These are phyloP conservation scores for Hyaloscypha bicolor DNA, from an alignment of 495 filamentous ascomycete species.

Conservation along the genomic window DNA sequence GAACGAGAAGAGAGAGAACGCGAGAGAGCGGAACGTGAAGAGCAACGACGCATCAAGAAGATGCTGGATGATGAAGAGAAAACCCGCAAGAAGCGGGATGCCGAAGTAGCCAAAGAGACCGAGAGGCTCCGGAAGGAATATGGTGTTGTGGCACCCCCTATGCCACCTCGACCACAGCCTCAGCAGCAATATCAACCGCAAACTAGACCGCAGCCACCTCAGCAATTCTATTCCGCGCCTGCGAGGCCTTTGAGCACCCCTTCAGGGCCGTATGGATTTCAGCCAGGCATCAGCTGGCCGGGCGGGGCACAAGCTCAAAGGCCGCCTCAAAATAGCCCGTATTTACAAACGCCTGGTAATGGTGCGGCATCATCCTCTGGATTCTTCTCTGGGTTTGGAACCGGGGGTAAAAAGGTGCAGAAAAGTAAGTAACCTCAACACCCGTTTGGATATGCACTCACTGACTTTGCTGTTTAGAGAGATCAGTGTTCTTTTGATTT, in stretches of 20 bases:
- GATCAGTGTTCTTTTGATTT: conserved; percentile 42
- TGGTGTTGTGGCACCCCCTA: conserved; percentile 44
- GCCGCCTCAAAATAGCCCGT: conserved; percentile 22
- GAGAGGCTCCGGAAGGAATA: conserved; percentile 76
- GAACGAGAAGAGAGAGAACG: conserved; percentile 58
- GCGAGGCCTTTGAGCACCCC: conserved; percentile 1
- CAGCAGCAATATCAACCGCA: neutral
- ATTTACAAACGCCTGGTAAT: conserved; percentile 28
- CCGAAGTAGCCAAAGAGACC: conserved; percentile 82
- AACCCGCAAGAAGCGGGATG: conserved; percentile 63
- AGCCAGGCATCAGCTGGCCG: conserved; percentile 21
- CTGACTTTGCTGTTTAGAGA: neutral
- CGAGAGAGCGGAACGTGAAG: conserved; percentile 55
- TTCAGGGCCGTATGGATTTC: conserved; percentile 9
- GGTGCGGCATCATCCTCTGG: conserved; percentile 31
- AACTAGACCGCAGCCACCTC: neutral
- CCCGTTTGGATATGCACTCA: neutral
- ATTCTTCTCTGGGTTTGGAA: conserved; percentile 30
- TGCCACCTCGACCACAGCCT: conserved; percentile 7
- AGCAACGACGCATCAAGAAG: conserved; percentile 69
- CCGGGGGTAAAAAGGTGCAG: conserved; percentile 39
- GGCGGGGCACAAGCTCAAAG: conserved; percentile 25
- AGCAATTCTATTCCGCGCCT: neutral
- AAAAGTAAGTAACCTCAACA: conserved; percentile 39
- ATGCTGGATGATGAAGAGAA: conserved; percentile 81